Percentiles rank a stretch among this genome's conserved stretches.
phyloP scores from a whole-genome alignment of 495 filamentous ascomycete genomes.

The Apodospora peruviana region DNA sequence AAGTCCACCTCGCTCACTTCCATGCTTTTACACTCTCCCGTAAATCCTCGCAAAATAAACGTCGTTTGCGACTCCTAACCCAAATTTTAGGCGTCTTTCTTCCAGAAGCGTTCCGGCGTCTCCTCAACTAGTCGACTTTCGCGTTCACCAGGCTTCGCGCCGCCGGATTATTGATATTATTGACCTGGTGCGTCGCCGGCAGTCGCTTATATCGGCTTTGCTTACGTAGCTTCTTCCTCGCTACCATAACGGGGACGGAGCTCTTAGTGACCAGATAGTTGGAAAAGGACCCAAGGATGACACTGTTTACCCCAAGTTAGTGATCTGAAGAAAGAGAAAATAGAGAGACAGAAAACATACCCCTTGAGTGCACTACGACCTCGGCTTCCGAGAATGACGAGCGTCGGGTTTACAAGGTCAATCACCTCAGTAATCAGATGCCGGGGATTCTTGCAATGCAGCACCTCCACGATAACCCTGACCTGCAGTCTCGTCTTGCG shows the following conservation, averaged over 20 bases:
- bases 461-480: conserved; percentile 85
- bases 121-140: conserved; percentile 59
- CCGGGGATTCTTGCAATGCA: conserved; percentile 95
- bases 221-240: conserved; percentile 71
- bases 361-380: conserved; percentile 89
- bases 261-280: conserved; percentile 96
- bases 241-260: conserved; percentile 94
- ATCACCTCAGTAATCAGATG: conserved; percentile 85
- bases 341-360: conserved; percentile 45
- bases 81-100: too few species aligned
- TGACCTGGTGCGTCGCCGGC: conserved; percentile 56
- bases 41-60: too few species aligned
- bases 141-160: conserved; percentile 59
- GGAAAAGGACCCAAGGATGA: conserved; percentile 89
- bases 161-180: conserved; percentile 61
- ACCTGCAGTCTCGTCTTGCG: conserved; percentile 89
- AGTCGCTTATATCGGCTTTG: conserved; percentile 62
- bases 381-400: conserved; percentile 86
- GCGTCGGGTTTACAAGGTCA: conserved; percentile 82
- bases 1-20: too few species aligned
- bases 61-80: too few species aligned
- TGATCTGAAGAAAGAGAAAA: not conserved
- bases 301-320: conserved; percentile 40
- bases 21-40: too few species aligned
- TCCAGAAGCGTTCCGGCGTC: not conserved